A percentile compares a stretch with the other conserved stretches of the same genome.
These are phyloP conservation scores for Asterophora lycoperdoides DNA, from an alignment of 768 basidiomycete genomes.

Conservation along the genomic window DNA sequence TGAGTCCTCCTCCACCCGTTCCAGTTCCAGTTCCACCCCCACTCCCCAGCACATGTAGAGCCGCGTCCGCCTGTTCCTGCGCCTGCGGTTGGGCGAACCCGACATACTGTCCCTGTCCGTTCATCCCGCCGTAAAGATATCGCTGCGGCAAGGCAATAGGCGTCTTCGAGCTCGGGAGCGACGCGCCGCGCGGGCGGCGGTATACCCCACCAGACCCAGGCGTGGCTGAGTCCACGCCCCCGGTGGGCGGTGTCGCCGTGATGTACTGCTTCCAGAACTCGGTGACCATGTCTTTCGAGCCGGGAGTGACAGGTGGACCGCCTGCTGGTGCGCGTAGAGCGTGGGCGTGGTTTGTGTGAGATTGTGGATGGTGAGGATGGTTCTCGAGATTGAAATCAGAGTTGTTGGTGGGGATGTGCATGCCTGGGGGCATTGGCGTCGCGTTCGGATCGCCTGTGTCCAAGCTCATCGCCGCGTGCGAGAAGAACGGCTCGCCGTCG, in stretches of 20 bases:
- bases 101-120: too few species aligned
- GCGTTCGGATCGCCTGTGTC: conserved; percentile 14
- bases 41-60: too few species aligned
- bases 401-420: conserved; percentile 13
- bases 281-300: conserved; percentile 42
- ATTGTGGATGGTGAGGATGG: too few species aligned
- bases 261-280: conserved; percentile 77
- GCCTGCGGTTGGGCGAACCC: conserved; percentile 1
- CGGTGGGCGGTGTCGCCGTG: conserved; percentile 1
- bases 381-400: too few species aligned
- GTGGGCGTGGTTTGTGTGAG: conserved; percentile 1
- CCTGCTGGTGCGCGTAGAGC: conserved; percentile 26
- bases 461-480: conserved; percentile 13
- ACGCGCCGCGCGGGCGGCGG: conserved; percentile 52
- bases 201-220: neutral
- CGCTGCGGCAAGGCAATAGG: conserved; percentile 39
- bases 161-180: conserved; percentile 66
- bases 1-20: neutral
- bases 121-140: neutral
- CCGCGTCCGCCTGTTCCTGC: too few species aligned
- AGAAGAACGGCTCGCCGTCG: conserved; percentile 65
- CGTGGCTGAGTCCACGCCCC: too few species aligned
- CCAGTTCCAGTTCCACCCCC: neutral
- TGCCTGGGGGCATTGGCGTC: conserved; percentile 25
- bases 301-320: conserved; percentile 26